Conservation (phyloP, 2,329 filamentous ascomycete species). For the Xylaria sp. region DNA sequence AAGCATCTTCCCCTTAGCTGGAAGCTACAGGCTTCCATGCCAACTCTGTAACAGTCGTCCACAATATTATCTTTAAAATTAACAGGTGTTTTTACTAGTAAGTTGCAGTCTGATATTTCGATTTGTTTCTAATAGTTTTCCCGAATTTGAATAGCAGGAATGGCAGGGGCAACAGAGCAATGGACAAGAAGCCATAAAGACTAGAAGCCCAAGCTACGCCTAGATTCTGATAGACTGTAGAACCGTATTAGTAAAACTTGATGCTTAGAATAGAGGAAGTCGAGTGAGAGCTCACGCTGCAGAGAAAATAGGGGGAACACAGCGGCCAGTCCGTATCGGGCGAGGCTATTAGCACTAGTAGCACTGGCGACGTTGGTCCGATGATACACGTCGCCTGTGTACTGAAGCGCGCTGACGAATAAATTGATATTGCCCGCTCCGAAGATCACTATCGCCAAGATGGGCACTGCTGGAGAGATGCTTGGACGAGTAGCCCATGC, state of each 20-base stretch:
- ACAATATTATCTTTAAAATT: too few species aligned
- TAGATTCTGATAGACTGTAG: slow-evolving; percentile 57
- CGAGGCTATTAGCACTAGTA: slow-evolving; percentile 68
- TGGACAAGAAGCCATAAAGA: slow-evolving; percentile 59
- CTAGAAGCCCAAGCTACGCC: slow-evolving; percentile 61
- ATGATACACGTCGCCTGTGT: slow-evolving; percentile 65
- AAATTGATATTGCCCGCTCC: slow-evolving; percentile 70
- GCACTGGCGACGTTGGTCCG: slow-evolving; percentile 67
- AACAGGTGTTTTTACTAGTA: slow-evolving; percentile 30
- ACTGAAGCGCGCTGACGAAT: slow-evolving; percentile 58
- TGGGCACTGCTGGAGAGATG: slow-evolving; percentile 62
- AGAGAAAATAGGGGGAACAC: slow-evolving; percentile 71
- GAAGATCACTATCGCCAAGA: slow-evolving; percentile 65
- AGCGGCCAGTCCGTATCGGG: slow-evolving; percentile 65
- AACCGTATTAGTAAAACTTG: slow-evolving; percentile 6
- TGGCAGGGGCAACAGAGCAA: slow-evolving; percentile 62
- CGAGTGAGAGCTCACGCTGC: slow-evolving; percentile 57
- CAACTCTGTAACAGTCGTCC: too few species aligned
- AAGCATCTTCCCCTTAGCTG: too few species aligned
- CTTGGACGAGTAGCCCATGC: slow-evolving; percentile 63
- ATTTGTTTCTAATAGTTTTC: slow-evolving; percentile 53
- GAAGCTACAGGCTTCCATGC: too few species aligned
- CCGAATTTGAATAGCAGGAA: slow-evolving; percentile 65
- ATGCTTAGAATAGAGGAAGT: not conserved
- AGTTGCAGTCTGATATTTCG: slow-evolving; percentile 54